Evolutionary conservation across 2,329 filamentous ascomycete species (phyloP).

Genomic region (Neophaeococcomyces mojaviensis): DNA sequence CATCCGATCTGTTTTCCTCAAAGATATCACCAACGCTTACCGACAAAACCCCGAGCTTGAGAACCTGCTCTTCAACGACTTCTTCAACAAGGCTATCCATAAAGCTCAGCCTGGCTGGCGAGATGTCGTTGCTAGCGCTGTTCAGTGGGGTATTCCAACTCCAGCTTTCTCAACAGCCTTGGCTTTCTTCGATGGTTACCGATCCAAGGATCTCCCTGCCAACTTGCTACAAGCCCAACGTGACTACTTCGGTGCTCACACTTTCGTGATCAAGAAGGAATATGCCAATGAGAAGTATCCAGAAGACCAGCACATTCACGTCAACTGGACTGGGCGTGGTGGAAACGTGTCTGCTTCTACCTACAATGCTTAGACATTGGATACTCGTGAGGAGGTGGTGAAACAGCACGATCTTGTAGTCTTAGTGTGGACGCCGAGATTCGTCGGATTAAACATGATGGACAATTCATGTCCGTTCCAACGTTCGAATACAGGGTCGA

Average conservation of each 20-base stretch:
- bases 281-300: constrained; percentile 69
- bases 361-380: constrained; percentile 73
- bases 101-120: constrained; percentile 88
- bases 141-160: constrained; percentile 89
- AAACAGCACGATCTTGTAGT: neutral
- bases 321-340: constrained; percentile 99
- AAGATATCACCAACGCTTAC: constrained; percentile 98
- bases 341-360: constrained; percentile 96
- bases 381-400: too few relatives aligned
- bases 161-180: constrained; percentile 95
- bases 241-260: constrained; percentile 98
- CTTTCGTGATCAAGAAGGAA: constrained; percentile 82
- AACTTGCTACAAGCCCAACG: constrained; percentile 98
- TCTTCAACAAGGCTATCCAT: constrained; percentile 99
- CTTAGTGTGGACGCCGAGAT: neutral
- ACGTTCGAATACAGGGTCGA: too few relatives aligned
- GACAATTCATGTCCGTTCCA: too few relatives aligned
- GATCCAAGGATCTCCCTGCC: constrained; percentile 91
- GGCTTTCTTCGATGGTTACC: constrained; percentile 98
- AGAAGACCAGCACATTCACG: constrained; percentile 82
- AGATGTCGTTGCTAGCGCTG: constrained; percentile 83
- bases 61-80: constrained; percentile 97
- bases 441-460: too few relatives aligned
- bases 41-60: constrained; percentile 87
- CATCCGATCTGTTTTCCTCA: constrained; percentile 98